Conservation (phyloP, 202 grass and related monocot genomes). For the Setaria italica region DNA sequence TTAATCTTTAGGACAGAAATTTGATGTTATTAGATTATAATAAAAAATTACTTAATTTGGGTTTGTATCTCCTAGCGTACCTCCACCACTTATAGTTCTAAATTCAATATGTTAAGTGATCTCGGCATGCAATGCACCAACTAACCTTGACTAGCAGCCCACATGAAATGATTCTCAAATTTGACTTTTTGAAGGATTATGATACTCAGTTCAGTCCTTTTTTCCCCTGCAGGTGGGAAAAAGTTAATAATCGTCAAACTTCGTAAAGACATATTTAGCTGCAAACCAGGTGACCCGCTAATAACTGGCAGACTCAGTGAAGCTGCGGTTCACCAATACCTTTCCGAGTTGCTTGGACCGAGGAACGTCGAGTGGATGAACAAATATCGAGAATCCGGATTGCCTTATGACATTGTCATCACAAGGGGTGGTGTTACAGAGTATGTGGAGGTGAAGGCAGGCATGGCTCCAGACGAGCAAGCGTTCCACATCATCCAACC, state of each 20-base stretch:
- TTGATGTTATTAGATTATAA: background rate
- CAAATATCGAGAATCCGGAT: constrained; percentile 56
- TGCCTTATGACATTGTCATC: constrained; percentile 75
- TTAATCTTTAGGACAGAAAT: background rate
- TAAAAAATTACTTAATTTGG: too few relatives aligned
- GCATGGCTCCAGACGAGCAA: constrained; percentile 46
- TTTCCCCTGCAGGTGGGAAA: background rate
- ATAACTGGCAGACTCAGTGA: constrained; percentile 63
- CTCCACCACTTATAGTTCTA: background rate
- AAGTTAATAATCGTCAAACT: background rate
- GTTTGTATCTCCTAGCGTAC: background rate
- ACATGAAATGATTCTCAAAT: background rate
- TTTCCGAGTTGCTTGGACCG: constrained; percentile 50
- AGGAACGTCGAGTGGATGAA: constrained; percentile 72
- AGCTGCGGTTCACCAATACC: constrained; percentile 56
- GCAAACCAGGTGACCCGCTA: background rate
- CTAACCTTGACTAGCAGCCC: background rate
- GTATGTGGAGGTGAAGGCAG: constrained; percentile 77
- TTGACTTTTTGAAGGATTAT: background rate
- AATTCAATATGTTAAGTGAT: background rate
- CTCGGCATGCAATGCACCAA: background rate
- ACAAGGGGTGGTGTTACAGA: constrained; percentile 39
- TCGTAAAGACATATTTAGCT: background rate
- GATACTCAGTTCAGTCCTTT: background rate
- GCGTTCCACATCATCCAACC: constrained; percentile 58